These are phyloP conservation scores for Nakazawaea holstii DNA, from an alignment of 805 yeast genomes.

Conservation along the genomic window DNA sequence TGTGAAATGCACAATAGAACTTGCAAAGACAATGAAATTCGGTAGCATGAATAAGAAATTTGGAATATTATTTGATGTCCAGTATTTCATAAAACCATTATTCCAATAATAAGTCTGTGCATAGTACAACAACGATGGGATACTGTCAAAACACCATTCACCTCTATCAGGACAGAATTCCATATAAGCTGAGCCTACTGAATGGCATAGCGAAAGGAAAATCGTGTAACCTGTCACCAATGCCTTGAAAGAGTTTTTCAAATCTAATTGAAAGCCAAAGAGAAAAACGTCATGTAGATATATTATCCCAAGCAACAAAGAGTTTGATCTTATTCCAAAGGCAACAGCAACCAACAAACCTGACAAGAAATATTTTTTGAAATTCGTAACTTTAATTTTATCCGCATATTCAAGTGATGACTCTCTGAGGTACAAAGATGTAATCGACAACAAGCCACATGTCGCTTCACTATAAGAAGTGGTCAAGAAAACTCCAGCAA, in stretches of 20 bases:
- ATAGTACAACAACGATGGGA: slow-evolving; percentile 61
- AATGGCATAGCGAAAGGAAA: slow-evolving; percentile 36
- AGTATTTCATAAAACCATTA: slow-evolving; percentile 73
- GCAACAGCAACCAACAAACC: slow-evolving; percentile 54
- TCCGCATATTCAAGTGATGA: slow-evolving; percentile 13
- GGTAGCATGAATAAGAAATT: slow-evolving; percentile 78
- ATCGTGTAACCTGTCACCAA: slow-evolving; percentile 54
- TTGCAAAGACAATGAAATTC: slow-evolving; percentile 40
- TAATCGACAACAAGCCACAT: slow-evolving; percentile 55
- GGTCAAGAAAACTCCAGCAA: slow-evolving; percentile 76
- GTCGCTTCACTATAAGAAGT: slow-evolving; percentile 74
- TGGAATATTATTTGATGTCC: slow-evolving; percentile 79
- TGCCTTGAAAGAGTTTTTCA: slow-evolving; percentile 16
- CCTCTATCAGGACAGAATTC: slow-evolving; percentile 66
- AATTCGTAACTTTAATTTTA: slow-evolving; percentile 4
- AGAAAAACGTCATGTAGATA: slow-evolving; percentile 52
- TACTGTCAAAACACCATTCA: slow-evolving; percentile 63
- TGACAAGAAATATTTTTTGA: slow-evolving; percentile 31
- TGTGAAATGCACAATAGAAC: slow-evolving; percentile 34
- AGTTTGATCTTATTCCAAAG: slow-evolving; percentile 68
- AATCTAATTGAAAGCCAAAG: slow-evolving; percentile 13
- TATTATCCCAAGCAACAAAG: slow-evolving; percentile 64
- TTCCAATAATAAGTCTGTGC: slow-evolving; percentile 85
- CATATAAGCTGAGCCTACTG: slow-evolving; percentile 49
- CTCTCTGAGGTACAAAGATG: slow-evolving; percentile 51